These are phyloP conservation scores for Crucihimalaya himalaica DNA, from an alignment of 345 rosid genomes.

Conservation along the genomic window DNA sequence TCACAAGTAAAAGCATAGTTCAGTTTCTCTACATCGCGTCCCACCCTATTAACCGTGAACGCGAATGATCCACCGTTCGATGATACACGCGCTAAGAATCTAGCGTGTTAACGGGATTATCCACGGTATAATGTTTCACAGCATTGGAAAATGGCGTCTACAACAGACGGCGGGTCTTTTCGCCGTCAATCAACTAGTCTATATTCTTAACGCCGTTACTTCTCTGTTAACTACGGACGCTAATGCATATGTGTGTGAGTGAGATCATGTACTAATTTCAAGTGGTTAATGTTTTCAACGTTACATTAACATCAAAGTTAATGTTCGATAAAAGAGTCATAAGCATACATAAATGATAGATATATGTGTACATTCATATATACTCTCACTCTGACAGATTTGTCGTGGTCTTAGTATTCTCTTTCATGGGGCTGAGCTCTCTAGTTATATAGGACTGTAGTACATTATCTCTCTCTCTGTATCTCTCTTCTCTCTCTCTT, in stretches of 20 bases:
- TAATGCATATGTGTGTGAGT: not conserved
- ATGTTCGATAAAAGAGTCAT: not conserved
- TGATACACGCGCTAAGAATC: not conserved
- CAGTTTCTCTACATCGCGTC: conserved; percentile 17
- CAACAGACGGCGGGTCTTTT: conserved; percentile 28
- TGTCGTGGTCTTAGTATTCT: conserved; percentile 33
- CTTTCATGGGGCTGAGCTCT: conserved; percentile 32
- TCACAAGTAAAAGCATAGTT: conserved; percentile 43
- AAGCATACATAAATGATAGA: not conserved
- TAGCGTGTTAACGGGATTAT: not conserved
- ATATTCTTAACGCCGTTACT: conserved; percentile 55
- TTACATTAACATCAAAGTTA: conserved; percentile 15
- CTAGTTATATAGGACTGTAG: conserved; percentile 34
- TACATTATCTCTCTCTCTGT: conserved; percentile 24
- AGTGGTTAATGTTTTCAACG: conserved; percentile 18
- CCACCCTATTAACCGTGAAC: not conserved
- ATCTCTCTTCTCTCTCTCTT: conserved; percentile 51
- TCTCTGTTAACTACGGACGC: conserved; percentile 47
- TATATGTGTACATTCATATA: not conserved
- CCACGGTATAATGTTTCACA: not conserved
- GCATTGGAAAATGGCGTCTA: conserved; percentile 37
- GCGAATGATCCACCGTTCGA: conserved; percentile 21
- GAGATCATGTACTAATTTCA: not conserved
- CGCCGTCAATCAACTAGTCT: conserved; percentile 24
- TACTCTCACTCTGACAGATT: conserved; percentile 35